A percentile compares a stretch with the other conserved stretches of the same genome.
Evolutionary conservation across 2,329 filamentous ascomycete species (phyloP).

Genomic region (Cladophialophora immunda): DNA sequence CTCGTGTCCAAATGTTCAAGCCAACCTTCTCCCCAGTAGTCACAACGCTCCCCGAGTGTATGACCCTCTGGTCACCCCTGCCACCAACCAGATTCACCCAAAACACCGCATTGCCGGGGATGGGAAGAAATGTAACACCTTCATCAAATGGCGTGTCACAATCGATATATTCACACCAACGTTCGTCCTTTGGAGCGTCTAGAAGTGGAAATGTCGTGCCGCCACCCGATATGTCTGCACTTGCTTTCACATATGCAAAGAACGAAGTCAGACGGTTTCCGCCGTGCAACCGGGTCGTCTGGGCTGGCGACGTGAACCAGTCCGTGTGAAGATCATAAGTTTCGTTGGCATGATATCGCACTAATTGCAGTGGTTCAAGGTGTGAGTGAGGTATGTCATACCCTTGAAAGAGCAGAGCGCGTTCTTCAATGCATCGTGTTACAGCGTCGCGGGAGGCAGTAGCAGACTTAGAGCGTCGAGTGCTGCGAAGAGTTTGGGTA

Average conservation of each 20-base stretch:
- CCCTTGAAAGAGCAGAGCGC: constrained; percentile 59
- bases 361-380: constrained; percentile 26
- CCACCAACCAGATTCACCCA: constrained; percentile 66
- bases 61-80: constrained; percentile 65
- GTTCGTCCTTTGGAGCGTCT: constrained; percentile 23
- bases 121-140: constrained; percentile 67
- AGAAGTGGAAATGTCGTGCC: constrained; percentile 69
- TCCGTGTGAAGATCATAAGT: constrained; percentile 28
- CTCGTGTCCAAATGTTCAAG: constrained; percentile 65
- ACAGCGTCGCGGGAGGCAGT: constrained; percentile 54
- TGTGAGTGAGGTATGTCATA: constrained; percentile 39
- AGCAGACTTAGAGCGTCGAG: constrained; percentile 59
- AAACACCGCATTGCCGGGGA: constrained; percentile 67
- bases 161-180: constrained; percentile 68
- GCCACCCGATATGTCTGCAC: constrained; percentile 62
- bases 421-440: constrained; percentile 58
- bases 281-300: constrained; percentile 7
- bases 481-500: constrained; percentile 45
- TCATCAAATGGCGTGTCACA: constrained; percentile 51
- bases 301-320: constrained; percentile 18
- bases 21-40: constrained; percentile 65
- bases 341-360: constrained; percentile 16
- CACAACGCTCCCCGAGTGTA: constrained; percentile 69
- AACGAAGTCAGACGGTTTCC: constrained; percentile 64
- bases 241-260: constrained; percentile 65